phyloP scores from a whole-genome alignment of 257 asterid genomes.

The Przewalskia tangutica region DNA sequence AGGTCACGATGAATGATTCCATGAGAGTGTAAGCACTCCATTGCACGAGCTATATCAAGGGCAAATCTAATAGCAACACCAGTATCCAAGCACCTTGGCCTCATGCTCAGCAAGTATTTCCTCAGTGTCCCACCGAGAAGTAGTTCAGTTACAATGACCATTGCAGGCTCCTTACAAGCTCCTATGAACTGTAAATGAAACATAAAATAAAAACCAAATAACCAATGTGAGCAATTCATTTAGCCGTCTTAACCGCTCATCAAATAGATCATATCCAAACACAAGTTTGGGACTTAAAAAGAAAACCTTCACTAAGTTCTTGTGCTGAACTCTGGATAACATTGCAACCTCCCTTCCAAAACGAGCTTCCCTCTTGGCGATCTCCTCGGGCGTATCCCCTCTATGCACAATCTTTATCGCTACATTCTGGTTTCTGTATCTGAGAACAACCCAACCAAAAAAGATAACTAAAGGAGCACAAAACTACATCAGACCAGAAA shows the following conservation, averaged over 20 bases:
- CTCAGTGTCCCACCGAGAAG: constrained; percentile 78
- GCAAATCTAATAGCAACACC: constrained; percentile 70
- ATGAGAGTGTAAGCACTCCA: constrained; percentile 86
- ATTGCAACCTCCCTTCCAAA: constrained; percentile 78
- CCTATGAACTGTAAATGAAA: constrained; percentile 56
- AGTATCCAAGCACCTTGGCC: constrained; percentile 68
- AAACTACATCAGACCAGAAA: not conserved
- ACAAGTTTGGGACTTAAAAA: not conserved
- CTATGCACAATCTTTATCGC: constrained; percentile 68
- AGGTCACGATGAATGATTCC: constrained; percentile 93
- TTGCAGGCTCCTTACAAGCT: constrained; percentile 91
- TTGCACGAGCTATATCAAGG: constrained; percentile 88
- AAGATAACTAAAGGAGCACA: not conserved
- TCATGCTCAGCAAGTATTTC: constrained; percentile 52
- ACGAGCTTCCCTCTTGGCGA: constrained; percentile 53
- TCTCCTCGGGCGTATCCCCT: constrained; percentile 75
- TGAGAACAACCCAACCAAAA: constrained; percentile 12
- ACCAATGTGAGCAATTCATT: not conserved
- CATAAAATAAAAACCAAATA: not conserved
- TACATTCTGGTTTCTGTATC: constrained; percentile 80
- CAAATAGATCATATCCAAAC: not conserved
- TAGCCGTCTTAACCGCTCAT: not conserved
- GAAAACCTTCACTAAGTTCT: constrained; percentile 84
- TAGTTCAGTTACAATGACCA: constrained; percentile 86
- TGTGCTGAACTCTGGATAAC: constrained; percentile 89